Evolutionary conservation across 1,284 basidiomycete genomes (phyloP).

Genomic region (Sporisorium iseilematis-ciliati): DNA sequence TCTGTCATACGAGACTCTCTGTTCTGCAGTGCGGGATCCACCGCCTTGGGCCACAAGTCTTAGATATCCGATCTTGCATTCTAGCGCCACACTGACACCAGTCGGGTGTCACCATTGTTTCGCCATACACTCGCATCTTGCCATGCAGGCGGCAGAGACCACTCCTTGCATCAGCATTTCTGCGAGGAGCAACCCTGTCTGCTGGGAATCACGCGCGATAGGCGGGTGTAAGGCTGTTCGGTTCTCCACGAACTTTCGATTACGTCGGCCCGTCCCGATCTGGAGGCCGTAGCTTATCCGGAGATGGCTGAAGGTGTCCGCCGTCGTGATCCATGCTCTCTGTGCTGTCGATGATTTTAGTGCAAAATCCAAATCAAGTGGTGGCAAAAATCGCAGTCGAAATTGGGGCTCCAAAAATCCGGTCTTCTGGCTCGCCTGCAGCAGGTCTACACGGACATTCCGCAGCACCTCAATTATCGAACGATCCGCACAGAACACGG

Average conservation of each 20-base stretch:
- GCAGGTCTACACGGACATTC: too few species aligned
- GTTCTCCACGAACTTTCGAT: neutral
- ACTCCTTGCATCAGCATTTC: slow-evolving; percentile 1
- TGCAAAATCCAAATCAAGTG: neutral
- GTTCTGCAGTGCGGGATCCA: too few species aligned
- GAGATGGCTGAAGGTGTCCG: too few species aligned
- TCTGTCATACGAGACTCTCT: too few species aligned
- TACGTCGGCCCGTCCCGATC: neutral
- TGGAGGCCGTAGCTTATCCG: neutral
- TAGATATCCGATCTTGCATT: too few species aligned
- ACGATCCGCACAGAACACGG: neutral
- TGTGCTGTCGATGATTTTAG: neutral
- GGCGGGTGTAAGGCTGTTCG: too few species aligned
- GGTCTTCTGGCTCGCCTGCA: neutral
- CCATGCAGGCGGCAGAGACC: neutral
- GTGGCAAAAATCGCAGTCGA: neutral
- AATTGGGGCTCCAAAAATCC: slow-evolving; percentile 9
- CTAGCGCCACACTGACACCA: neutral
- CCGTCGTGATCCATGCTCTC: too few species aligned
- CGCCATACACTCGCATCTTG: neutral
- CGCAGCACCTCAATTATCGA: neutral
- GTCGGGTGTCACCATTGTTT: neutral
- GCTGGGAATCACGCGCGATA: neutral
- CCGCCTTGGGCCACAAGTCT: too few species aligned
- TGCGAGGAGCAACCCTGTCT: neutral